phyloP scores from a whole-genome alignment of 768 basidiomycete genomes.

The Trametes cinnabarina region DNA sequence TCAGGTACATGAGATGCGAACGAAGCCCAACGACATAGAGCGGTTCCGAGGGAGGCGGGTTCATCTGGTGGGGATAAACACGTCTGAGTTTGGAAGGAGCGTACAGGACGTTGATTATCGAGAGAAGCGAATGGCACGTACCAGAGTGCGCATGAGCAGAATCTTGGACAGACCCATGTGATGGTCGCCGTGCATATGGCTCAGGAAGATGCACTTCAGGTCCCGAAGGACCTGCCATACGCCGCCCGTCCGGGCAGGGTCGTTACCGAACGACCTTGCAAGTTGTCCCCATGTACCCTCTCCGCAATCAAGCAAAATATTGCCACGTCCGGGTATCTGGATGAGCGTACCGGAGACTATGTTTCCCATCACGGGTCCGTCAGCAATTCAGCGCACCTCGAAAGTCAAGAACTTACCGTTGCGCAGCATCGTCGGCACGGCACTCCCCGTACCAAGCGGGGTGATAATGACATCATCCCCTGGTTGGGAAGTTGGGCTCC shows the following conservation, averaged over 20 bases:
- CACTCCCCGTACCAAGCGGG: slow-evolving; percentile 87
- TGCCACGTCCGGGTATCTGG: slow-evolving; percentile 67
- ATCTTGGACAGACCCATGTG: slow-evolving; percentile 80
- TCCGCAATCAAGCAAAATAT: slow-evolving; percentile 82
- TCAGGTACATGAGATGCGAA: slow-evolving; percentile 60
- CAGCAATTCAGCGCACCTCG: neutral
- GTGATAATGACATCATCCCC: slow-evolving; percentile 70
- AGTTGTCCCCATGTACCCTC: slow-evolving; percentile 95
- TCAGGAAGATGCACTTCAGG: slow-evolving; percentile 78
- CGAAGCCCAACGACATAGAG: slow-evolving; percentile 69
- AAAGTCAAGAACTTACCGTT: slow-evolving; percentile 56
- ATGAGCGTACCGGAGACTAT: slow-evolving; percentile 79
- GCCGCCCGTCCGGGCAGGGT: slow-evolving; percentile 33
- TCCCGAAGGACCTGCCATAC: slow-evolving; percentile 64
- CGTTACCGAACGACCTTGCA: slow-evolving; percentile 67
- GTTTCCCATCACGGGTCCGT: neutral
- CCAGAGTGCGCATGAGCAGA: slow-evolving; percentile 66
- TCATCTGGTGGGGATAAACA: slow-evolving; percentile 43
- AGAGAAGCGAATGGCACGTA: slow-evolving; percentile 32
- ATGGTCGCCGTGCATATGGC: slow-evolving; percentile 92
- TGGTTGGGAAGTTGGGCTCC: slow-evolving; percentile 17
- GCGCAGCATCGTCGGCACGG: slow-evolving; percentile 79
- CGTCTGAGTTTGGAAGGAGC: slow-evolving; percentile 2
- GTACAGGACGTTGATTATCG: neutral
- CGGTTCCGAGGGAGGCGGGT: slow-evolving; percentile 57